These are phyloP conservation scores for Aphanomyces cochlioides DNA, from an alignment of 352 stramenopile species.

Conservation along the genomic window DNA sequence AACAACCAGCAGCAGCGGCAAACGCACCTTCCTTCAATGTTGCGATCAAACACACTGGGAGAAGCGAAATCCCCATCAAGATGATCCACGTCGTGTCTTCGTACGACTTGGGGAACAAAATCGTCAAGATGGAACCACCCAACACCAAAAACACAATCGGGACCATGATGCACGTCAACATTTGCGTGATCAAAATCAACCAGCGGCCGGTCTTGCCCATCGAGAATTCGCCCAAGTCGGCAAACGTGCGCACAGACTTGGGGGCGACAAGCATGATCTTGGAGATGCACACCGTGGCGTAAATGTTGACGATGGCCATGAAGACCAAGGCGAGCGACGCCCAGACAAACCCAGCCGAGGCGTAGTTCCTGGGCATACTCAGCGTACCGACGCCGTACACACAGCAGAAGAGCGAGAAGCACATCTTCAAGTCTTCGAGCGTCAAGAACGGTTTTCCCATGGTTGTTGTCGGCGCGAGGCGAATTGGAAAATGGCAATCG, in stretches of 20 bases:
- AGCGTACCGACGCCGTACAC: slow-evolving; percentile 33
- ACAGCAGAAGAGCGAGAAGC: slow-evolving; percentile 31
- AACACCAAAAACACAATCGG: slow-evolving; percentile 31
- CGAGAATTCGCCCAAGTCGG: slow-evolving; percentile 28
- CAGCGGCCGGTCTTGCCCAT: slow-evolving; percentile 27
- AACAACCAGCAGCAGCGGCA: slow-evolving; percentile 16
- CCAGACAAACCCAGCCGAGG: slow-evolving; percentile 26
- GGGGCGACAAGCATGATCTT: slow-evolving; percentile 30
- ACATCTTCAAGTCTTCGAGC: slow-evolving; percentile 29
- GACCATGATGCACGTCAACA: slow-evolving; percentile 22
- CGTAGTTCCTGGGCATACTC: slow-evolving; percentile 30
- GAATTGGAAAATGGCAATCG: slow-evolving; percentile 4
- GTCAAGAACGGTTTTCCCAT: slow-evolving; percentile 26
- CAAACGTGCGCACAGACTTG: slow-evolving; percentile 28
- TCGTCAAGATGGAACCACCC: slow-evolving; percentile 21
- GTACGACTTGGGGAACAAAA: slow-evolving; percentile 28
- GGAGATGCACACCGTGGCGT: slow-evolving; percentile 30
- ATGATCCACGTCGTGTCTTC: slow-evolving; percentile 28
- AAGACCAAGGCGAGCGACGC: slow-evolving; percentile 29
- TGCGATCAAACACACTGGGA: slow-evolving; percentile 29
- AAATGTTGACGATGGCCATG: slow-evolving; percentile 30
- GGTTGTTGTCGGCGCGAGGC: neutral
- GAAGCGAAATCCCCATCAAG: slow-evolving; percentile 26
- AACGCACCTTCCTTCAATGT: slow-evolving; percentile 31
- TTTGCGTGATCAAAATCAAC: slow-evolving; percentile 28